Evolutionary conservation across 805 yeast species (phyloP).

Genomic region (Komagataella populi): DNA sequence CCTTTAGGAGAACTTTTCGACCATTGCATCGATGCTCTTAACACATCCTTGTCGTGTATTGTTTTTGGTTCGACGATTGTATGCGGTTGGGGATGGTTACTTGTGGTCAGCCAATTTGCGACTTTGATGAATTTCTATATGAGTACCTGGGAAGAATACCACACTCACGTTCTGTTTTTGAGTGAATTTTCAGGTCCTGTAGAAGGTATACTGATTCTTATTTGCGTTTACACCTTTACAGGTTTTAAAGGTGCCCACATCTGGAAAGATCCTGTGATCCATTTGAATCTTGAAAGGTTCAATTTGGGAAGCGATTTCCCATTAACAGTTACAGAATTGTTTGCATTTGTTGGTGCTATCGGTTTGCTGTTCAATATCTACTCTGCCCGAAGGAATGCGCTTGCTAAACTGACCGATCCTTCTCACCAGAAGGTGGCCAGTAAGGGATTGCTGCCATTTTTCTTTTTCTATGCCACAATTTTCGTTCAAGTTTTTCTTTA

Average conservation of each 20-base stretch:
- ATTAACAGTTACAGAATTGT: slow-evolving; percentile 21
- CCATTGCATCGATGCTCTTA: slow-evolving; percentile 61
- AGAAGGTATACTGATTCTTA: slow-evolving; percentile 70
- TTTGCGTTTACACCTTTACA: slow-evolving; percentile 40
- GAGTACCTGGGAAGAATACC: slow-evolving; percentile 93
- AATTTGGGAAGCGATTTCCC: slow-evolving; percentile 12
- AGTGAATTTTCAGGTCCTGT: slow-evolving; percentile 88
- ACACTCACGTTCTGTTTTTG: slow-evolving; percentile 70
- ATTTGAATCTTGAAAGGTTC: slow-evolving; percentile 22
- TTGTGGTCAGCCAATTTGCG: slow-evolving; percentile 57
- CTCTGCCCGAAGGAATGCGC: slow-evolving; percentile 53
- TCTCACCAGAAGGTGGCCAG: slow-evolving; percentile 24
- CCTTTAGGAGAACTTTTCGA: slow-evolving; percentile 93
- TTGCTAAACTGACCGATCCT: slow-evolving; percentile 26
- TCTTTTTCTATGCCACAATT: slow-evolving; percentile 35
- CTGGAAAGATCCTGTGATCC: slow-evolving; percentile 40
- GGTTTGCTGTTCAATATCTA: slow-evolving; percentile 51
- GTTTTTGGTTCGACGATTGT: slow-evolving; percentile 68
- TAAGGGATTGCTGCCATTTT: slow-evolving; percentile 57
- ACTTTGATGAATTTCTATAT: slow-evolving; percentile 71
- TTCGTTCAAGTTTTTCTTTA: slow-evolving; percentile 26
- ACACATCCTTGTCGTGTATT: slow-evolving; percentile 64
- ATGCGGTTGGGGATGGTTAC: slow-evolving; percentile 52
- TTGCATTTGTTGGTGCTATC: slow-evolving; percentile 36
- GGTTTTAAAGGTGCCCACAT: slow-evolving; percentile 56